A percentile compares a stretch with the other conserved stretches of the same genome.
Evolutionary conservation across 441 rosid species (phyloP).

Genomic region (Rhodomyrtus psidioides): DNA sequence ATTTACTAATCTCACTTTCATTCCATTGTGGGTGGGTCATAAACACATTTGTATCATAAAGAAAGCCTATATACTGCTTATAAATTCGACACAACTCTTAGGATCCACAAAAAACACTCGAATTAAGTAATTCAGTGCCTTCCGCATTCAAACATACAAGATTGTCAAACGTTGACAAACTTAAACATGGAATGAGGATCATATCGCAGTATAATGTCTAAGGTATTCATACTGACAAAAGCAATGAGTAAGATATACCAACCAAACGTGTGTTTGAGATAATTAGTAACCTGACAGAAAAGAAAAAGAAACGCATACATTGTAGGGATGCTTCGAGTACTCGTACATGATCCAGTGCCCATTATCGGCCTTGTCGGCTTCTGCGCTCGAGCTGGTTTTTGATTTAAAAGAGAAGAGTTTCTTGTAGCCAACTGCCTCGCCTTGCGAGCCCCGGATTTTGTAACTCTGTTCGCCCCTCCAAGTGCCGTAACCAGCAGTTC

Average conservation of each 20-base stretch:
- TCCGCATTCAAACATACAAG: no score
- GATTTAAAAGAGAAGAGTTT: not conserved
- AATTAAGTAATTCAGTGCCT: no score
- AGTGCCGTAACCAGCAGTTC: not conserved
- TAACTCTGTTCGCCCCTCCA: not conserved
- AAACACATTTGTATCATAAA: not conserved
- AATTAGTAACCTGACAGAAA: not conserved
- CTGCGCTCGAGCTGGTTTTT: not conserved
- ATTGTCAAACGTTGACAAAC: no score
- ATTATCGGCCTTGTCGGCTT: not conserved
- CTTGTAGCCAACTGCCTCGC: not conserved
- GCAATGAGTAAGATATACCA: not conserved
- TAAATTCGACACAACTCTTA: no score
- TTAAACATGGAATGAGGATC: no score
- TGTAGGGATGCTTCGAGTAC: not conserved
- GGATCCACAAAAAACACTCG: not conserved
- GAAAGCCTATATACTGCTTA: no score
- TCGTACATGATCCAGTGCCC: not conserved
- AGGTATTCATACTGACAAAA: not conserved
- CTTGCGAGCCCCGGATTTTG: not conserved
- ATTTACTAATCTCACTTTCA: not conserved
- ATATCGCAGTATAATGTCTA: no score
- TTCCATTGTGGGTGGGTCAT: not conserved
- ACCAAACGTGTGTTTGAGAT: not conserved
- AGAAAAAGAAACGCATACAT: not conserved